Conservation (phyloP, 1,284 basidiomycete genomes). For the Cryptococcus sp. region DNA sequence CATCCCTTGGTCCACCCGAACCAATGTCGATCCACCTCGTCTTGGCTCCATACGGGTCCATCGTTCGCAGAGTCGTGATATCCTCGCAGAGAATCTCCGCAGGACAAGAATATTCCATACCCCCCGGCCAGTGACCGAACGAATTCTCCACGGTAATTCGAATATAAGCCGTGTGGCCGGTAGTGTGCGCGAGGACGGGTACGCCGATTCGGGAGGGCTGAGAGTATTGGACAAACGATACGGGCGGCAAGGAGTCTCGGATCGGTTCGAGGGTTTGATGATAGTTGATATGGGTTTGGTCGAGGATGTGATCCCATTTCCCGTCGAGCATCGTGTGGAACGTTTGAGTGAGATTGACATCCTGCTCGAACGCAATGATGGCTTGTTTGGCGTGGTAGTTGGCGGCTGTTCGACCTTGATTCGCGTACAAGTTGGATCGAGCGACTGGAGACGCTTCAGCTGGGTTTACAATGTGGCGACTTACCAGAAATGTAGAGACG, state of each 20-base stretch:
- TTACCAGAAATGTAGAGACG: conserved; percentile 58
- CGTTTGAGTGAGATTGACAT: conserved; percentile 41
- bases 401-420: conserved; percentile 60
- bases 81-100: conserved; percentile 51
- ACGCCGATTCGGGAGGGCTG: conserved; percentile 16
- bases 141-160: conserved; percentile 59
- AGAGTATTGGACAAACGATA: conserved; percentile 23
- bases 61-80: conserved; percentile 47
- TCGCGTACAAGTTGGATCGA: conserved; percentile 58
- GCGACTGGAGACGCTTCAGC: conserved; percentile 50
- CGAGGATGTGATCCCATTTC: conserved; percentile 57
- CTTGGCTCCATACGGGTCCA: conserved; percentile 55
- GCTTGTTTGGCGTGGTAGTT: conserved; percentile 58
- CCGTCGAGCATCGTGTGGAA: conserved; percentile 59
- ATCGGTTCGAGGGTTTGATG: conserved; percentile 60
- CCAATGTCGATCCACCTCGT: conserved; percentile 59
- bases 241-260: conserved; percentile 17
- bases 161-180: conserved; percentile 49
- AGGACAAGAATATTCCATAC: conserved; percentile 45
- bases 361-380: conserved; percentile 42
- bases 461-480: conserved; percentile 55
- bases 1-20: conserved; percentile 57
- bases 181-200: conserved; percentile 47
- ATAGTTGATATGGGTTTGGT: conserved; percentile 51
- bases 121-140: conserved; percentile 45